Evolutionary conservation across 345 rosid genomes (phyloP).

Genomic region (Syzygium jambos): DNA sequence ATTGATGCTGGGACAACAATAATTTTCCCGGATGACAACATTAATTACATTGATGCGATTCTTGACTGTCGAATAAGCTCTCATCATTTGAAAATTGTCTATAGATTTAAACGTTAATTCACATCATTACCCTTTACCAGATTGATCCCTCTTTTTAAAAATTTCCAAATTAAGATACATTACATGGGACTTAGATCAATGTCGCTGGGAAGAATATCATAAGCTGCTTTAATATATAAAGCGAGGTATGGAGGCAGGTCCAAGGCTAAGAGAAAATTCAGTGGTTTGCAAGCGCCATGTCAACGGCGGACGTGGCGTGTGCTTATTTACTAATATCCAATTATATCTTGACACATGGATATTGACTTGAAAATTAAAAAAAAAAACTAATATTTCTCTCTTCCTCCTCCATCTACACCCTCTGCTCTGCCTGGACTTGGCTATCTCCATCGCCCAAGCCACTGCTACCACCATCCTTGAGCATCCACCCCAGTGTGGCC

Average conservation of each 20-base stretch:
- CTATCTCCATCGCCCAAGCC: no score
- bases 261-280: no score
- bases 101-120: neutral
- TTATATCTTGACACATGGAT: no score
- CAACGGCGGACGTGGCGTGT: no score
- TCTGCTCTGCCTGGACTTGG: no score
- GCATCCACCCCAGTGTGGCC: no score
- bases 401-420: no score
- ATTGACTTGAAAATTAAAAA: no score
- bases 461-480: no score
- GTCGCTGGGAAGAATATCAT: neutral
- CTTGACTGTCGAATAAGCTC: neutral
- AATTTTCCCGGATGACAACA: neutral
- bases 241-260: neutral
- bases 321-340: no score
- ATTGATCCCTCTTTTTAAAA: neutral
- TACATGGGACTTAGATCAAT: neutral
- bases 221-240: neutral
- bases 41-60: neutral
- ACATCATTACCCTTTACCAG: neutral
- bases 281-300: no score
- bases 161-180: neutral
- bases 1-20: neutral
- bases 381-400: no score
- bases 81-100: neutral